Percentiles rank a stretch among this genome's conserved stretches.
Conservation (phyloP, 2,329 filamentous ascomycete species). For the Fusarium nematophilum region DNA sequence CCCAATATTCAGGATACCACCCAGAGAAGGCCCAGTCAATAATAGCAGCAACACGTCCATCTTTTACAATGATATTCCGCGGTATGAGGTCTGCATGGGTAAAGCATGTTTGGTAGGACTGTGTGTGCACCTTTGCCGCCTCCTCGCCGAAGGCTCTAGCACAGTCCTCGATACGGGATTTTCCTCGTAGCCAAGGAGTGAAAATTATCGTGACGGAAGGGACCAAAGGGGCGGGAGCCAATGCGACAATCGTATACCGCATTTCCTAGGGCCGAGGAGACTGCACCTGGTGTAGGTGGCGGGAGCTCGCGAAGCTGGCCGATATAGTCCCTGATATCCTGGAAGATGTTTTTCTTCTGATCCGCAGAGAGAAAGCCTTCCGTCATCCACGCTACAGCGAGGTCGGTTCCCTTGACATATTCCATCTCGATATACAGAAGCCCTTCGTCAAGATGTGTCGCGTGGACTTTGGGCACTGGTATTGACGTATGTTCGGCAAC, state of each 20-base stretch:
- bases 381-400: constrained; percentile 32
- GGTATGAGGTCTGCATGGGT: constrained; percentile 43
- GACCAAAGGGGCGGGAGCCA: constrained; percentile 41
- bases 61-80: constrained; percentile 44
- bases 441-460: constrained; percentile 30
- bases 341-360: constrained; percentile 32
- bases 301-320: constrained; percentile 39
- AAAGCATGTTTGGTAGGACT: constrained; percentile 38
- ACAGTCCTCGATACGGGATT: constrained; percentile 39
- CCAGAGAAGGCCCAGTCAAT: constrained; percentile 50
- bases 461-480: constrained; percentile 44
- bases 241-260: constrained; percentile 42
- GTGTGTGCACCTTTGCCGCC: constrained; percentile 38
- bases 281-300: constrained; percentile 34
- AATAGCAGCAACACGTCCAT: constrained; percentile 42
- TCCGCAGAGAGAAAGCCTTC: constrained; percentile 27
- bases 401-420: constrained; percentile 33
- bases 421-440: constrained; percentile 45
- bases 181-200: constrained; percentile 39
- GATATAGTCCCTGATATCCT: constrained; percentile 40
- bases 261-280: constrained; percentile 43
- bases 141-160: constrained; percentile 36
- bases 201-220: constrained; percentile 41
- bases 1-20: constrained; percentile 51
- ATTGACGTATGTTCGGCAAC: constrained; percentile 43